Percentiles rank a stretch among this genome's conserved stretches.
These are phyloP conservation scores for Coccomyxa sp. DNA, from an alignment of 139 green algal species.

Conservation along the genomic window DNA sequence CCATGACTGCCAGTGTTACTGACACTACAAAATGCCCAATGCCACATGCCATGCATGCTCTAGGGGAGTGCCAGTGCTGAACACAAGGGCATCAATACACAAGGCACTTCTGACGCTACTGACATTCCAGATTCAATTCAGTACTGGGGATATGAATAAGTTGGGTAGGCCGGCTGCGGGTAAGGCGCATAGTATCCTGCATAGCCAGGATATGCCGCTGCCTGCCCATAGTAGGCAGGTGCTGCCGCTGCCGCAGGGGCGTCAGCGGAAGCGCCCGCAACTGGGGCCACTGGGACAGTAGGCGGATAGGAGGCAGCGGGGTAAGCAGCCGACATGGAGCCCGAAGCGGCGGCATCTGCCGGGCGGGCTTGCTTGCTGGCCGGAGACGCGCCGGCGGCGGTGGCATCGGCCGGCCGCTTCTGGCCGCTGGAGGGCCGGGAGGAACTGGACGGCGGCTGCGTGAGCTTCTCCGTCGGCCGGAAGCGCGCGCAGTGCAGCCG, in stretches of 20 bases:
- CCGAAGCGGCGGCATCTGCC: background rate
- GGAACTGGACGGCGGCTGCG: too few species aligned
- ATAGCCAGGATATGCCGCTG: conserved; percentile 11
- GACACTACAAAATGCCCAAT: too few species aligned
- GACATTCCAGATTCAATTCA: background rate
- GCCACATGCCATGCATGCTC: too few species aligned
- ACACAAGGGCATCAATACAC: too few species aligned
- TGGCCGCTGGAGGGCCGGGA: background rate
- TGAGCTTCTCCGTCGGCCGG: conserved; percentile 22
- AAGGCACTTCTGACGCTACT: too few species aligned
- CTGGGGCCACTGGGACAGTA: background rate
- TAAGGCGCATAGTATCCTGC: conserved; percentile 5
- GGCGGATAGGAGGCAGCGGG: background rate
- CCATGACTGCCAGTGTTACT: too few species aligned
- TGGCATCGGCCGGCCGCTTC: conserved; percentile 5
- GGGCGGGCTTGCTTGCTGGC: conserved; percentile 6
- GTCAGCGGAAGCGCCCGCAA: background rate
- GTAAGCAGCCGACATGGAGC: background rate
- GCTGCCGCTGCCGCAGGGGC: conserved; percentile 3
- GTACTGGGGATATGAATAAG: background rate
- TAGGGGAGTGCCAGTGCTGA: too few species aligned
- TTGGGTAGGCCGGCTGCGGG: background rate
- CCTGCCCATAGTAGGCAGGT: background rate
- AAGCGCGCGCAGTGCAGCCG: conserved; percentile 42
- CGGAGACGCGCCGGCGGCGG: background rate